Percentiles rank a stretch among this genome's conserved stretches.
These are phyloP conservation scores for Colletotrichum australisinense DNA, from an alignment of 2,329 filamentous ascomycete species.

Conservation along the genomic window DNA sequence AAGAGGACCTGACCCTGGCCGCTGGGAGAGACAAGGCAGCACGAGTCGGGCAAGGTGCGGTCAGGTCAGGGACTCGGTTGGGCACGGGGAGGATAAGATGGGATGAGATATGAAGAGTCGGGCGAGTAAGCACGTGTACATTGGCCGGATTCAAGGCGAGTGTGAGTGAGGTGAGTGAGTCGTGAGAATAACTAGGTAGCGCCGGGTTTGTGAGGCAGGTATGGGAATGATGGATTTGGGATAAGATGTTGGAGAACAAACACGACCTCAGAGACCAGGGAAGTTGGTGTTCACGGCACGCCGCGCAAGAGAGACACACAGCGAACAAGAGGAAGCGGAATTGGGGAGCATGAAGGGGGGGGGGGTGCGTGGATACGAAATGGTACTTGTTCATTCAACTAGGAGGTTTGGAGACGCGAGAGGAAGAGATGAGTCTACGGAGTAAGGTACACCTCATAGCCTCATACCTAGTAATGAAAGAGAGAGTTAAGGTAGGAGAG, in stretches of 20 bases:
- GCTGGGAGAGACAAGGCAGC: conserved; percentile 15
- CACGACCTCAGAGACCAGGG: neutral
- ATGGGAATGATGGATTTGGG: conserved; percentile 19
- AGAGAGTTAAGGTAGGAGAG: neutral
- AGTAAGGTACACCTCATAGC: too few relatives aligned
- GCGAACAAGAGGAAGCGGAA: neutral
- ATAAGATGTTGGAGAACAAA: neutral
- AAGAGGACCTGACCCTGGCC: conserved; percentile 16
- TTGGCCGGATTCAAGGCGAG: neutral
- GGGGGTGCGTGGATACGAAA: neutral
- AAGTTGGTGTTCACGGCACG: neutral
- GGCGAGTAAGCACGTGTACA: neutral
- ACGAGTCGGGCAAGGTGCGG: conserved; percentile 9
- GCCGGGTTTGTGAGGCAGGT: conserved; percentile 3
- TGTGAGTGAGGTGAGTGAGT: neutral
- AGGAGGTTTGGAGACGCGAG: neutral
- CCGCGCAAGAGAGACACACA: too few relatives aligned
- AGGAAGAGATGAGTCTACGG: neutral
- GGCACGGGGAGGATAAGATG: neutral
- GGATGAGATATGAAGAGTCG: neutral
- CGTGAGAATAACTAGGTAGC: neutral
- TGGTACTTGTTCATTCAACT: neutral
- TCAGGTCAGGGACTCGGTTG: conserved; percentile 4
- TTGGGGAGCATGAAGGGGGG: neutral
- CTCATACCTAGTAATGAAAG: neutral